Percentiles rank a stretch among this genome's conserved stretches.
Conservation (phyloP, 768 basidiomycete genomes). For the Lactifluus hygrophoroides region DNA sequence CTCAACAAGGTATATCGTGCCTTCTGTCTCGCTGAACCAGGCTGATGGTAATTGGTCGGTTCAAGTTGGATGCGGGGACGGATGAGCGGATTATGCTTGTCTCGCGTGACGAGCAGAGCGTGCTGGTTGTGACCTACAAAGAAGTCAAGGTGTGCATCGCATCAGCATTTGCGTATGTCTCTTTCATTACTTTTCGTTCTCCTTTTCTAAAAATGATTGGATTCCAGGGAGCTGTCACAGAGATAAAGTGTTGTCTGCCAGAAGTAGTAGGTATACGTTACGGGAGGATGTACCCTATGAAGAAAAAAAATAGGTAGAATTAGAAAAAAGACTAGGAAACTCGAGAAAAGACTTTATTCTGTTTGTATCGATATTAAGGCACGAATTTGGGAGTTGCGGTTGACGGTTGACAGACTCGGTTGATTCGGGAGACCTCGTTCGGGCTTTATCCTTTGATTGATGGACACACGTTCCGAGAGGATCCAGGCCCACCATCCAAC, state of each 20-base stretch:
- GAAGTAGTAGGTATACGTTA: not conserved
- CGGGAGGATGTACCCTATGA: not conserved
- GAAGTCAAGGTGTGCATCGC: slow-evolving; percentile 84
- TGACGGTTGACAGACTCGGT: not conserved
- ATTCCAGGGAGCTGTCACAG: slow-evolving; percentile 17
- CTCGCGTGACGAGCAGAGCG: slow-evolving; percentile 91
- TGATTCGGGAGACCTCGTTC: not conserved
- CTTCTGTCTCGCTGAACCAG: not conserved
- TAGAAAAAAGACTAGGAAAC: slow-evolving; percentile 22
- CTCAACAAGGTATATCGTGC: slow-evolving; percentile 72
- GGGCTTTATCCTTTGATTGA: not conserved
- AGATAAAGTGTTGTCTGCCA: not conserved
- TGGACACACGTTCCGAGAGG: not conserved
- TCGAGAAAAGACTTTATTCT: slow-evolving; percentile 1
- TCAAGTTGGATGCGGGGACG: slow-evolving; percentile 81
- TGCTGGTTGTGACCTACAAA: slow-evolving; percentile 87
- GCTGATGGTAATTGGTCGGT: not conserved
- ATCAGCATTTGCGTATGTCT: slow-evolving; percentile 67
- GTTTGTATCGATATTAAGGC: not conserved
- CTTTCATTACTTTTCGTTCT: not conserved
- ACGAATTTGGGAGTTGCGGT: too few relatives aligned
- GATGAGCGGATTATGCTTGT: slow-evolving; percentile 95
- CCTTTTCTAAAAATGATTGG: not conserved
- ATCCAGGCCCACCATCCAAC: not conserved
- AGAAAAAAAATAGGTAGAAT: slow-evolving; percentile 20